These are phyloP conservation scores for Diaporthe amygdali DNA, from an alignment of 2,329 filamentous ascomycete species.

Conservation along the genomic window DNA sequence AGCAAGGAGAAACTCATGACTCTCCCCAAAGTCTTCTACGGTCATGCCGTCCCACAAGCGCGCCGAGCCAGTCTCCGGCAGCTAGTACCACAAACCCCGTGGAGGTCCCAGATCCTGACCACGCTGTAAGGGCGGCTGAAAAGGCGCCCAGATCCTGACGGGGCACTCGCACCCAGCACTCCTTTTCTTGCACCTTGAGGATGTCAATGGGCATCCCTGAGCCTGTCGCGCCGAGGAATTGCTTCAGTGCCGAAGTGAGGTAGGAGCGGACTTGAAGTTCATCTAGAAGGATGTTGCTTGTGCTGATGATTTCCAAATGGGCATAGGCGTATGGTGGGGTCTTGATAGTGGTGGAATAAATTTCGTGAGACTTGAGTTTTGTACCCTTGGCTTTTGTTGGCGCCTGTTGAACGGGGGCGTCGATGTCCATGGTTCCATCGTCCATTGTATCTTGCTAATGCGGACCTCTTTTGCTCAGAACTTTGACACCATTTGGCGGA, in stretches of 20 bases:
- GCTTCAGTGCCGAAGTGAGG: constrained; percentile 65
- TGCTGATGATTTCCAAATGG: constrained; percentile 53
- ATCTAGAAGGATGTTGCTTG: constrained; percentile 51
- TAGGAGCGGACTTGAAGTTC: constrained; percentile 66
- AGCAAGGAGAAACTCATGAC: not conserved
- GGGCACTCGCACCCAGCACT: constrained; percentile 71
- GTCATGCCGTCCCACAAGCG: constrained; percentile 56
- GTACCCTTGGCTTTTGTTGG: constrained; percentile 30
- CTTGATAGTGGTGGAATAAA: constrained; percentile 57
- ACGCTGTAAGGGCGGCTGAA: constrained; percentile 69
- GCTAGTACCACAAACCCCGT: constrained; percentile 60
- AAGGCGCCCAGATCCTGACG: constrained; percentile 64
- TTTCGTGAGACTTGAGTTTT: constrained; percentile 48
- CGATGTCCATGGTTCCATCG: constrained; percentile 32
- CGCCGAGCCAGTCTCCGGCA: constrained; percentile 69
- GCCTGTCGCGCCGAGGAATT: constrained; percentile 75
- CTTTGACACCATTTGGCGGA: not conserved
- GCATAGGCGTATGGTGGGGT: constrained; percentile 61
- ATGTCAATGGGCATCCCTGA: constrained; percentile 73
- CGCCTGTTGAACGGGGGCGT: not conserved
- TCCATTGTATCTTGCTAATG: not conserved
- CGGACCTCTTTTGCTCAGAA: not conserved
- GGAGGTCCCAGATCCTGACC: constrained; percentile 56
- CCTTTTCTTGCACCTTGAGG: constrained; percentile 60
- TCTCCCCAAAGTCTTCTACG: constrained; percentile 53